Conservation (phyloP, 805 yeast genomes). For the Kodamaea restingae region DNA sequence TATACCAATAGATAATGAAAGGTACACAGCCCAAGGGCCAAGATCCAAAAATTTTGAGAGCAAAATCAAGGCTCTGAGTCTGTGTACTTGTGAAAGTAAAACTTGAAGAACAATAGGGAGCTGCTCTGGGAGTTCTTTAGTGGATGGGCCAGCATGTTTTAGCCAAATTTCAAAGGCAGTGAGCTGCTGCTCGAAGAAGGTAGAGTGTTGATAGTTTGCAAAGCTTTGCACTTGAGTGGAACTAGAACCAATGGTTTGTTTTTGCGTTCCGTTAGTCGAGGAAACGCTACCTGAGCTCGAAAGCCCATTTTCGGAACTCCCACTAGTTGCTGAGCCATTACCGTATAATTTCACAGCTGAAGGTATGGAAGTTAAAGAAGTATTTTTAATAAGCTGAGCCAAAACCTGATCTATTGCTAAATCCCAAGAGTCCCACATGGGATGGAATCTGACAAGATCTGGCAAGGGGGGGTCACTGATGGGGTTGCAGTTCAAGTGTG, state of each 20-base stretch:
- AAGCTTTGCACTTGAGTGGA: constrained; percentile 15
- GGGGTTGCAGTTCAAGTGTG: constrained; percentile 89
- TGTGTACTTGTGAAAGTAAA: constrained; percentile 86
- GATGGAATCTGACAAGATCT: constrained; percentile 70
- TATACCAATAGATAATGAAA: constrained; percentile 90
- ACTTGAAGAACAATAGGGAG: constrained; percentile 92
- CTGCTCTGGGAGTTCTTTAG: constrained; percentile 89
- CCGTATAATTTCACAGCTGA: constrained; percentile 9
- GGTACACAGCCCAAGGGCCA: constrained; percentile 96
- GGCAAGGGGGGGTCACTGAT: constrained; percentile 92
- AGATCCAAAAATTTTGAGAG: constrained; percentile 83
- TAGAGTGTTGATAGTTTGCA: constrained; percentile 75
- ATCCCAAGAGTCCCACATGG: constrained; percentile 99
- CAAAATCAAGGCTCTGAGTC: constrained; percentile 81
- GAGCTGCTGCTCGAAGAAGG: constrained; percentile 91
- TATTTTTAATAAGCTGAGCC: constrained; percentile 55
- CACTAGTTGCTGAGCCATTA: background rate
- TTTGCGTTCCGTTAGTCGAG: constrained; percentile 1
- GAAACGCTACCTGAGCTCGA: background rate
- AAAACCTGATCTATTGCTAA: constrained; percentile 92
- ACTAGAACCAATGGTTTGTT: background rate
- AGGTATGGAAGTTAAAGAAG: constrained; percentile 9
- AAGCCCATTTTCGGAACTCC: background rate
- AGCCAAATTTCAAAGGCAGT: constrained; percentile 97
- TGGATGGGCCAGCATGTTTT: constrained; percentile 74